Percentiles rank a stretch among this genome's conserved stretches.
Evolutionary conservation across 2,329 filamentous ascomycete genomes (phyloP).

Genomic region (Neonectria ditissima): DNA sequence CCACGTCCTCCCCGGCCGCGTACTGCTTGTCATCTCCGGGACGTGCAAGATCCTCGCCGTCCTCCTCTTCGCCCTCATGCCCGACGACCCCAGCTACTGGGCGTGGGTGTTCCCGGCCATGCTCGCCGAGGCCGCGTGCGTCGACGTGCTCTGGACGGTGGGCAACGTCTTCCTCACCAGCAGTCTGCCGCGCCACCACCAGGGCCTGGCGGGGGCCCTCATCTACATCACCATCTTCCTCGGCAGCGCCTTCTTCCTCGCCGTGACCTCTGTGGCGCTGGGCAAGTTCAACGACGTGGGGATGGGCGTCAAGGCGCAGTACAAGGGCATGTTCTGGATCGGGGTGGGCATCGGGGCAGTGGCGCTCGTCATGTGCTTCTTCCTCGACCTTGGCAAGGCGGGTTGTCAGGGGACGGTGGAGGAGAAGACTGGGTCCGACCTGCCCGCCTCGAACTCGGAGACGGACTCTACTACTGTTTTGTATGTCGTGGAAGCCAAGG

Average conservation of each 20-base stretch:
- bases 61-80: slow-evolving; percentile 68
- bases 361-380: slow-evolving; percentile 57
- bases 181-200: slow-evolving; percentile 66
- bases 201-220: slow-evolving; percentile 73
- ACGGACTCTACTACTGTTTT: slow-evolving; percentile 5
- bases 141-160: slow-evolving; percentile 74
- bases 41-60: slow-evolving; percentile 62
- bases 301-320: slow-evolving; percentile 61
- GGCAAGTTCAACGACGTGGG: slow-evolving; percentile 53
- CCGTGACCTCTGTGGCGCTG: slow-evolving; percentile 67
- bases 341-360: slow-evolving; percentile 63
- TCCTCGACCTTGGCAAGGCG: slow-evolving; percentile 43
- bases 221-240: slow-evolving; percentile 72
- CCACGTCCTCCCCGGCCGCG: slow-evolving; percentile 64
- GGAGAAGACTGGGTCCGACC: slow-evolving; percentile 29
- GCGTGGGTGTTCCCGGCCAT: slow-evolving; percentile 71
- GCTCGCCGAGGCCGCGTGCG: slow-evolving; percentile 70
- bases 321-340: slow-evolving; percentile 72
- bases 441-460: slow-evolving; percentile 3
- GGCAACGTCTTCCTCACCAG: slow-evolving; percentile 76
- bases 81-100: slow-evolving; percentile 68
- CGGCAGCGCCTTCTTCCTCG: slow-evolving; percentile 71
- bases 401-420: slow-evolving; percentile 37
- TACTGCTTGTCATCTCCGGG: slow-evolving; percentile 64
- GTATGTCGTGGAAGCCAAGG: neutral